phyloP scores from a whole-genome alignment of 768 basidiomycete species.

The Termitomyces sp. region DNA sequence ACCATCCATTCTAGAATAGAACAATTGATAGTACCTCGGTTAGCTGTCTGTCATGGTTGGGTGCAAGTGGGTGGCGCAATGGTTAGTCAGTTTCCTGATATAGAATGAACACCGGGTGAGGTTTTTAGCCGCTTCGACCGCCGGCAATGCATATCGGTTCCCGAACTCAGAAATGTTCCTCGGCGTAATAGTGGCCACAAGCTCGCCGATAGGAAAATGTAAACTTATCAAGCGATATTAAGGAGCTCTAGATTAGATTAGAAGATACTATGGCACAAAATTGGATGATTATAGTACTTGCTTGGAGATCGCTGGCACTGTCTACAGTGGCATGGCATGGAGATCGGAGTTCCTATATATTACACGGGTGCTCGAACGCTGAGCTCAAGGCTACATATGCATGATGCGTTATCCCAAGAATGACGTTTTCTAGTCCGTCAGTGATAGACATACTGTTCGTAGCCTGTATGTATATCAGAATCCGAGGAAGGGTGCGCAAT shows the following conservation, averaged over 20 bases:
- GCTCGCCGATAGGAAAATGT: neutral
- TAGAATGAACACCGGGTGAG: conserved; percentile 2
- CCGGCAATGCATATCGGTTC: conserved; percentile 4
- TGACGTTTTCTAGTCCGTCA: neutral
- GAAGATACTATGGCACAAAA: conserved; percentile 1
- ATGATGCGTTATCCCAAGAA: conserved; percentile 1
- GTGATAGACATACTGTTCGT: conserved; percentile 6
- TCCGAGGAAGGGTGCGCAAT: conserved; percentile 6
- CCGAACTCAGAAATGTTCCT: neutral
- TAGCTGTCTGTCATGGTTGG: conserved; percentile 1
- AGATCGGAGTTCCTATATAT: conserved; percentile 4
- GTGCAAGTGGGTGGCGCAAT: conserved; percentile 6
- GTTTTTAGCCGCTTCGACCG: conserved; percentile 4
- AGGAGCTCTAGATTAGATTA: conserved; percentile 5
- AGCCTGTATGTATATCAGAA: conserved; percentile 6
- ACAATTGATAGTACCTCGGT: neutral
- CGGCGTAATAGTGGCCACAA: conserved; percentile 3
- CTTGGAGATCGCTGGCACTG: neutral
- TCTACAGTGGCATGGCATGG: neutral
- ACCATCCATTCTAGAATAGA: conserved; percentile 11
- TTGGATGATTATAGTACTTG: neutral
- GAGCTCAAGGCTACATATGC: conserved; percentile 1
- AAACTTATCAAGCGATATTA: neutral
- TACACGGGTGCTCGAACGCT: neutral
- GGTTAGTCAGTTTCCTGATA: conserved; percentile 4